Evolutionary conservation across 441 rosid genomes (phyloP).

Genomic region (Melastoma candidum): DNA sequence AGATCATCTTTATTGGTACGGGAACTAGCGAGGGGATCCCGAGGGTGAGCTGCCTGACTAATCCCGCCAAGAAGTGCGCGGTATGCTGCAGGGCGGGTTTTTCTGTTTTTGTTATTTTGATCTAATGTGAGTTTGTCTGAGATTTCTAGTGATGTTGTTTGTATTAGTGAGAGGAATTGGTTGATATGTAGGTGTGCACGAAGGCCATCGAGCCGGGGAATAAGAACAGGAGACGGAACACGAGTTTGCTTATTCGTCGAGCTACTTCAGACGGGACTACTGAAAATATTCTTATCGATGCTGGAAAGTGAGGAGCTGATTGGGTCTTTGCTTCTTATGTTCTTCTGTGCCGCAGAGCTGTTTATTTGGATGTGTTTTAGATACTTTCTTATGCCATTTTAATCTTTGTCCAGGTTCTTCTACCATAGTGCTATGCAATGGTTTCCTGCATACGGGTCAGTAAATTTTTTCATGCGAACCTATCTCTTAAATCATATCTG

Average conservation of each 20-base stretch:
- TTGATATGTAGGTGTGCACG: constrained; percentile 49
- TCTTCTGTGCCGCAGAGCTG: not conserved
- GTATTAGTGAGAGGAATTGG: constrained; percentile 1
- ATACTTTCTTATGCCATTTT: not conserved
- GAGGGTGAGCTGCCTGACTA: constrained; percentile 80
- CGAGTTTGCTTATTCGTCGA: constrained; percentile 64
- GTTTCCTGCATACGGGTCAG: constrained; percentile 83
- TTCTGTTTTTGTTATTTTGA: not conserved
- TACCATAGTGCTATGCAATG: constrained; percentile 86
- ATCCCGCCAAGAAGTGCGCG: constrained; percentile 61
- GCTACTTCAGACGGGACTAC: constrained; percentile 35
- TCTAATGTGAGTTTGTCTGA: too few relatives aligned
- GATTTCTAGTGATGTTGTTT: too few relatives aligned
- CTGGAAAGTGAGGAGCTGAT: constrained; percentile 69
- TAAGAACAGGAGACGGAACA: constrained; percentile 72
- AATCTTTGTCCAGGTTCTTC: constrained; percentile 56
- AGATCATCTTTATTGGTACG: constrained; percentile 68
- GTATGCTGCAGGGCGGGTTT: constrained; percentile 27
- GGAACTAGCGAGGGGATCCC: constrained; percentile 96
- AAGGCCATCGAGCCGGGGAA: constrained; percentile 70
- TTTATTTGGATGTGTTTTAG: not conserved
- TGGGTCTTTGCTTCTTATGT: not conserved
- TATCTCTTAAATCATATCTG: not conserved
- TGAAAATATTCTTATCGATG: constrained; percentile 60
- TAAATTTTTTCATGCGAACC: constrained; percentile 6